Conservation (phyloP, 2,329 filamentous ascomycete genomes). For the Fusarium decemcellulare region DNA sequence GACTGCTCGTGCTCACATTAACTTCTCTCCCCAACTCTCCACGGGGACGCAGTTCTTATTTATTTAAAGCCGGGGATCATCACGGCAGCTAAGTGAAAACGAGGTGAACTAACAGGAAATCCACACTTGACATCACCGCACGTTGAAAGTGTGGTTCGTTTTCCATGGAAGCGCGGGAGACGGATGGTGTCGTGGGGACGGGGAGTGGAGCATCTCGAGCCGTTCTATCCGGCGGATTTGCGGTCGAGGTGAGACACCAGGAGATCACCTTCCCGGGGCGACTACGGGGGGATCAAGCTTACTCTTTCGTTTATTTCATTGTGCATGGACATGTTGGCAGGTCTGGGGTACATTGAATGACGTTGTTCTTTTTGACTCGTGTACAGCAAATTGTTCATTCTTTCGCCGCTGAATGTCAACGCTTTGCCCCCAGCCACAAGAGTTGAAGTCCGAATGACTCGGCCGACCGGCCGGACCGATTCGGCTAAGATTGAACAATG, state of each 20-base stretch:
- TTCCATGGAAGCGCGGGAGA: constrained; percentile 28
- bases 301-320: neutral
- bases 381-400: neutral
- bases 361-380: neutral
- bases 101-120: constrained; percentile 1
- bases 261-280: neutral
- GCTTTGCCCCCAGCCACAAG: neutral
- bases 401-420: neutral
- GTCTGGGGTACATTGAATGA: neutral
- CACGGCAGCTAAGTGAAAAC: neutral
- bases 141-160: neutral
- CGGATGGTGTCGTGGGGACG: constrained; percentile 18
- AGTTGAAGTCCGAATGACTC: neutral
- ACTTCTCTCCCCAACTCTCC: neutral
- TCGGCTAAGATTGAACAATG: neutral
- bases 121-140: constrained; percentile 42
- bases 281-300: neutral
- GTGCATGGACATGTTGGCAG: neutral
- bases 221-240: constrained; percentile 31
- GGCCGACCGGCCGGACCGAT: neutral
- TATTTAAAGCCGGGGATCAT: constrained; percentile 5
- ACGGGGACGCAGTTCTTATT: constrained; percentile 30
- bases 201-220: constrained; percentile 24
- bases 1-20: neutral
- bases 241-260: neutral